phyloP scores from a whole-genome alignment of 148 eudicot species.

The Nyssa sinensis region DNA sequence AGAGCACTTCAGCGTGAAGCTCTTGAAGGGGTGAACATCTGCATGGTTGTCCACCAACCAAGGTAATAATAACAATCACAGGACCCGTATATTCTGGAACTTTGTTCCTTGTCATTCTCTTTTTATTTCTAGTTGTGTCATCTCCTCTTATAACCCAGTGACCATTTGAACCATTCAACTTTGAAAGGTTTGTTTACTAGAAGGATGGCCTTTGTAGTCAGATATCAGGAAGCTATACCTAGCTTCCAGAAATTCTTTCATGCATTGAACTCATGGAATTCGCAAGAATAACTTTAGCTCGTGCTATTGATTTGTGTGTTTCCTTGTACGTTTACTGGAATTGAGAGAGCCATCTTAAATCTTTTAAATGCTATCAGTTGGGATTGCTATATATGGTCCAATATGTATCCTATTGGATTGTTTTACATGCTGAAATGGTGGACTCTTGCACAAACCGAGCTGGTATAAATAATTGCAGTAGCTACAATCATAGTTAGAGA shows the following conservation, averaged over 20 bases:
- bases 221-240: neutral
- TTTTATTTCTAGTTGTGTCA: neutral
- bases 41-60: constrained; percentile 58
- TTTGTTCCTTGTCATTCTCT: neutral
- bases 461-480: neutral
- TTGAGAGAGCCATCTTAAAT: neutral
- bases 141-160: neutral
- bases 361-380: neutral
- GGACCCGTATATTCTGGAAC: neutral
- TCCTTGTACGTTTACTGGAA: neutral
- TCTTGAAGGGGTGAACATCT: constrained; percentile 45
- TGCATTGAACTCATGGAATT: neutral
- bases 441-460: neutral
- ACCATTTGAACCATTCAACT: neutral
- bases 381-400: neutral
- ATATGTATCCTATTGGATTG: neutral
- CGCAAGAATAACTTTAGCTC: neutral
- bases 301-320: neutral
- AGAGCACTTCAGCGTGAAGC: constrained; percentile 54
- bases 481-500: neutral
- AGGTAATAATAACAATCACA: constrained; percentile 25
- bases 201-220: neutral
- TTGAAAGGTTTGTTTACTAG: neutral
- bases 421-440: neutral
- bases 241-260: neutral